Base-by-base conservation (phyloP, 2,329 filamentous ascomycete genomes). In the Ceratocystis harringtonii region DNA sequence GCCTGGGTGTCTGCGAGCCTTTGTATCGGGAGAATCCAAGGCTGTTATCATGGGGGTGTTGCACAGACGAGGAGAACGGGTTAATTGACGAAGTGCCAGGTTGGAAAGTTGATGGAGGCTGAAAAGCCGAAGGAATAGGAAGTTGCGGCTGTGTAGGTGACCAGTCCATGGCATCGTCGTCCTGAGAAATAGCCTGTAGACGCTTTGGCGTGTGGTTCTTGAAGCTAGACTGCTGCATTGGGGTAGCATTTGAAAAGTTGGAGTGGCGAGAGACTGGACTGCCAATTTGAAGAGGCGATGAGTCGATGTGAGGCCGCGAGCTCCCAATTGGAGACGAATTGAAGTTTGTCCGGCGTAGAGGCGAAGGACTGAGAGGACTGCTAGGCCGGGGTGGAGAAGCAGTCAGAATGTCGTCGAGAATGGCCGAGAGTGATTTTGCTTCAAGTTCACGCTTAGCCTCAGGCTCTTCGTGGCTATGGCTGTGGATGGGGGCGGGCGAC, bases 111-210 rank as follows among this genome's bases (percentile, higher is more conserved):
- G 61, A 45, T 1, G 66, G 60, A 12, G 64, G 61, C 19, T 52
- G 48, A 52, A 63, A 50, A 10, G 61, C 69, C 75, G 77, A 71
- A 81, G 82, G 25, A 78, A 78, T 65, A 78, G 78, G 69, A 80
- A 74, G 60, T 75, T 73, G 58, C 17, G 78, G 78, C 66, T 76
- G 74, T 0, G 81, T 83, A 1, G 84, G 83, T 4, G 83, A 80
- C 81, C 85, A 87, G 70, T 89, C 86, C 86, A 89, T 89, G 63
- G 79, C 78, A 64, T 84, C 80, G 63, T 79, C 78, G 63, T 84
- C 80, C 50, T 62, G 66, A 4, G 66, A 8, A 74, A 76, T 65
- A 3, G 62, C 63, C 50, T 67, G 66, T 12, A 67, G 45, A 12
- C 66, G 66, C 8, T 45, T 50, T 17, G 66, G 66, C 1, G 66